These are phyloP conservation scores for Thielaviopsis ethacetica DNA, from an alignment of 2,329 filamentous ascomycete species.

Conservation along the genomic window DNA sequence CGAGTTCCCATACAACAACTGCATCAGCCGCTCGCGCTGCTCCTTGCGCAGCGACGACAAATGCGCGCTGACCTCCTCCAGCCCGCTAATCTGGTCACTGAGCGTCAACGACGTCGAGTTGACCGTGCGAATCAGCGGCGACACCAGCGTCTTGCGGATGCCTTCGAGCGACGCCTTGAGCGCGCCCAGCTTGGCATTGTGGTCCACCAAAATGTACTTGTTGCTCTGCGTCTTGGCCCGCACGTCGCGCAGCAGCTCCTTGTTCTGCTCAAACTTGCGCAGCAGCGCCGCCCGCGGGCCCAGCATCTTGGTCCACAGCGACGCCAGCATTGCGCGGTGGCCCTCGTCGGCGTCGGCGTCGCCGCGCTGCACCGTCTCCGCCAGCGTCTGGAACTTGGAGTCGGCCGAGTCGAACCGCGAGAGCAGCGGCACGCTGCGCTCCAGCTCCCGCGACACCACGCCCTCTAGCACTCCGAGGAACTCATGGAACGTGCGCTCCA, in stretches of 20 bases:
- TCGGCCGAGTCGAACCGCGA: slow-evolving; percentile 86
- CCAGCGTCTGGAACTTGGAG: slow-evolving; percentile 75
- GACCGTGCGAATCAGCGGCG: slow-evolving; percentile 58
- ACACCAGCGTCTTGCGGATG: slow-evolving; percentile 68
- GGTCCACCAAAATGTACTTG: slow-evolving; percentile 71
- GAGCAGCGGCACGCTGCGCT: slow-evolving; percentile 65
- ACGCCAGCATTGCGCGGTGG: slow-evolving; percentile 66
- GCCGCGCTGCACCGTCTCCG: slow-evolving; percentile 71
- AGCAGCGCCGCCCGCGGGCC: slow-evolving; percentile 58
- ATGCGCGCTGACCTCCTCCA: slow-evolving; percentile 66
- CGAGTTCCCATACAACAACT: slow-evolving; percentile 51
- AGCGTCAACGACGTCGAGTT: slow-evolving; percentile 43
- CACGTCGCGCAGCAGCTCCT: slow-evolving; percentile 59
- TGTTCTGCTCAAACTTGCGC: slow-evolving; percentile 88
- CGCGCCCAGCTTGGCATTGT: slow-evolving; percentile 68
- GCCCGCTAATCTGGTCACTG: slow-evolving; percentile 69
- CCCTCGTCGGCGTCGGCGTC: slow-evolving; percentile 63
- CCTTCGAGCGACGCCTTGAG: slow-evolving; percentile 77
- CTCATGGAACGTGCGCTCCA: slow-evolving; percentile 77
- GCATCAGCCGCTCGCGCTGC: slow-evolving; percentile 72
- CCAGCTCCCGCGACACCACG: slow-evolving; percentile 69
- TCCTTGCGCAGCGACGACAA: slow-evolving; percentile 57
- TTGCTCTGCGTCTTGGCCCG: slow-evolving; percentile 72
- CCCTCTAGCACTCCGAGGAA: slow-evolving; percentile 80
- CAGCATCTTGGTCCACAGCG: slow-evolving; percentile 72